Base-by-base conservation (phyloP, 2,329 filamentous ascomycete genomes). In the Xylaria sp. region DNA sequence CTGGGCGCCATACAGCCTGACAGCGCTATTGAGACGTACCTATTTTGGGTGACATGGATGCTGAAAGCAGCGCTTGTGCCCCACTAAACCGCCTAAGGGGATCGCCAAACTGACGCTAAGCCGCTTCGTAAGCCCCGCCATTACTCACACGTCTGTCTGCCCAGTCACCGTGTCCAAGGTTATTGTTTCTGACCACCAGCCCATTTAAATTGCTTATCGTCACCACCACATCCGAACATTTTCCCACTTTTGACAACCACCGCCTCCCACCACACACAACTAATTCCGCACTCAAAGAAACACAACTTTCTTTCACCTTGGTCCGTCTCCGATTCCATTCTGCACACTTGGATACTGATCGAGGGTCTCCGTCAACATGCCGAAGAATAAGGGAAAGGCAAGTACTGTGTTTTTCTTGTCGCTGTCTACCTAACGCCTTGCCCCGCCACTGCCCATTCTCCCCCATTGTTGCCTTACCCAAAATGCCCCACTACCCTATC, bases 341-440 rank as follows among this genome's bases (percentile, higher is more conserved):
- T 34, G 5, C 29, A 13, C 29, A 7, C 11, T 13, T 4, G 29
- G 9, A 48, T 48, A 48, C 24, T 19, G 20, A 29, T 18, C 39
- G 24, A 13, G 40, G 54, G 16, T 53, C 13, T 38, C 45, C 16
- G 34, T 55, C 71, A 87, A 77, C 60, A 97, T 97, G 92, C 92
- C 92, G 72, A 97, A 97, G 91, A 97, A 97, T 77, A 97, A 97
- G 88, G 92, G 92, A 92, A 97, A 96, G 81, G 92, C 96, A 82
- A 73, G 83, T 70, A 20, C 41, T 50, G 41, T 40, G 39, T 48
- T 48, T 7, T 46, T 24, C 45, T 39, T 47, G 13, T 53, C 44
- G 26, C 50, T 51, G 21, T 44, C 4, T 24, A 40, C 38, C 38
- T 7, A 42, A 8, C 22, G n/a, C 18, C 22, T 22, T 24, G 26